Percentiles rank a stretch among this genome's conserved stretches.
These are phyloP conservation scores for Trypanosomatidae sp. DNA, from an alignment of 208 protist genomes.

Conservation along the genomic window DNA sequence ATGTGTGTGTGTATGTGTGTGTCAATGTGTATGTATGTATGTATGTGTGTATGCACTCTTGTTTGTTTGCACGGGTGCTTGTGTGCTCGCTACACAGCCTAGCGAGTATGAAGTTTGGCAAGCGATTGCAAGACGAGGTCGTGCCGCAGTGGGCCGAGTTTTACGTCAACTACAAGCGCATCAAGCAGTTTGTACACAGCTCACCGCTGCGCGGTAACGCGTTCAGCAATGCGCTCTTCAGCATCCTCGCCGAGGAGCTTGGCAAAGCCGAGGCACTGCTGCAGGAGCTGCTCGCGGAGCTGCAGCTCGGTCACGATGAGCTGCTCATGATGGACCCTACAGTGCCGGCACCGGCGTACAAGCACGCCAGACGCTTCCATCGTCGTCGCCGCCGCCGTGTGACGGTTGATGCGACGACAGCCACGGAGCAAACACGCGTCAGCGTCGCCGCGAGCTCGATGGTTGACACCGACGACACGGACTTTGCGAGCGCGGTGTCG, in stretches of 20 bases:
- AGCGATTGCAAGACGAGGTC: constrained; percentile 75
- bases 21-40: constrained; percentile 5
- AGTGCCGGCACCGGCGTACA: constrained; percentile 12
- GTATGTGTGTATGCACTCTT: constrained; percentile 7
- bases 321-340: constrained; percentile 52
- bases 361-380: constrained; percentile 27
- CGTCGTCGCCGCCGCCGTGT: constrained; percentile 20
- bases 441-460: constrained; percentile 12
- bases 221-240: constrained; percentile 70
- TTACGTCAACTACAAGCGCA: constrained; percentile 82
- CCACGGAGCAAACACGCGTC: constrained; percentile 20
- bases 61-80: background rate
- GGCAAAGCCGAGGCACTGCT: constrained; percentile 56
- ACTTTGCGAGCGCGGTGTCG: too few relatives aligned
- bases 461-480: constrained; percentile 18
- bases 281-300: constrained; percentile 56
- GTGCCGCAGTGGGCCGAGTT: constrained; percentile 69
- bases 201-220: constrained; percentile 49
- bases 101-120: constrained; percentile 82
- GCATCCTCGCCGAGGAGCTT: constrained; percentile 56
- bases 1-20: too few relatives aligned
- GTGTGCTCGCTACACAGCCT: background rate
- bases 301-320: constrained; percentile 50
- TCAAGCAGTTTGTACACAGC: constrained; percentile 73
- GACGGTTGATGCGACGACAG: constrained; percentile 1